Conservation (phyloP, 2,329 filamentous ascomycete genomes). For the Rutstroemia sp. region DNA sequence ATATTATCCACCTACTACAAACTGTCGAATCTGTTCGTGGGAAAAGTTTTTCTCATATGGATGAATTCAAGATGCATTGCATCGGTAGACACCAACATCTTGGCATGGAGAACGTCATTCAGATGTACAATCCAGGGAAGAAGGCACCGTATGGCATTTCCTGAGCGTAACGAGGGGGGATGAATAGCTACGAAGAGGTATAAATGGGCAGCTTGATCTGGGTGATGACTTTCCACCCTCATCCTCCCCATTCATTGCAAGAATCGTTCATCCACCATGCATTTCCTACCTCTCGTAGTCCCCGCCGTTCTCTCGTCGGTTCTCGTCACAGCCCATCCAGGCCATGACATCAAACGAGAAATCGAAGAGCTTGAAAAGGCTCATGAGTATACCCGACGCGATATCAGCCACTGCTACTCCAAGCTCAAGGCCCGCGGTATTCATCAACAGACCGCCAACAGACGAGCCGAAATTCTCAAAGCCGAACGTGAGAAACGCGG, state of each 20-base stretch:
- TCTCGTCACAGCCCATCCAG: constrained; percentile 4
- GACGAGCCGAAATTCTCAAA: constrained; percentile 9
- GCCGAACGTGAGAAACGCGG: constrained; percentile 10
- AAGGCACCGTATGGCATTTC: not conserved
- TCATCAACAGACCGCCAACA: constrained; percentile 15
- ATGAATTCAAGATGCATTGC: not conserved
- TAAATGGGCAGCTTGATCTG: too few species aligned
- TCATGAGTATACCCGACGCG: constrained; percentile 1
- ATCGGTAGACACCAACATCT: not conserved
- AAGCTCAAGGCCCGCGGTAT: constrained; percentile 32
- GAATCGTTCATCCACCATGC: not conserved
- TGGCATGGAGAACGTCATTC: not conserved
- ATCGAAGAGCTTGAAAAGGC: not conserved
- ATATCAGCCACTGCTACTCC: constrained; percentile 7
- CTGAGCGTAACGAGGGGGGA: too few species aligned
- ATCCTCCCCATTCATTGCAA: too few species aligned
- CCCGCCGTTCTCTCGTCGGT: not conserved
- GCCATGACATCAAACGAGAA: constrained; percentile 1
- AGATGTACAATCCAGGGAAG: not conserved
- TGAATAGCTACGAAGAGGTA: too few species aligned
- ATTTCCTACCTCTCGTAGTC: constrained; percentile 2
- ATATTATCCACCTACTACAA: not conserved
- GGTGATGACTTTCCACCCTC: too few species aligned
- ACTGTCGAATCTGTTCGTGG: not conserved
- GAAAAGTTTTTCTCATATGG: not conserved